Evolutionary conservation across 352 stramenopile species (phyloP), one percentile per base, ranked within the genome.

Genomic region (Phytophthora citricola): DNA sequence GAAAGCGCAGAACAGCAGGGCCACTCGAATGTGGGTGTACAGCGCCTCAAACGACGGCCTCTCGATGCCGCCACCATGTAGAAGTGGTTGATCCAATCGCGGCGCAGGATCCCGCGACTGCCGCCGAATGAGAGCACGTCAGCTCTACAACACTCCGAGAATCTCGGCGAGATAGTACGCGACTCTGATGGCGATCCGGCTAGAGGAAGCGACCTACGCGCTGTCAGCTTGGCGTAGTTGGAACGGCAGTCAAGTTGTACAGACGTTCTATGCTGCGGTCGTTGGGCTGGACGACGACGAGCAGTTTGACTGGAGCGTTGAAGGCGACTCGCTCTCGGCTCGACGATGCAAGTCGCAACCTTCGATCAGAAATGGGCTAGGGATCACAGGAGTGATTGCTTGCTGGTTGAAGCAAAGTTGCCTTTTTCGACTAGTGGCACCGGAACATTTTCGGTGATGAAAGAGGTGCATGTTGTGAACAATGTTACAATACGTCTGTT

Each of bases 281-380:
- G 20, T 41, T 29, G 20, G n/a, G 17, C 20, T 50, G 44, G 22
- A 50, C 44, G 12, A 17, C 43, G 9, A n/a, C 4, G 9, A 17
- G 11, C 27, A 34, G 6, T 8, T 20, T 20, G 17, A 20, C 22
- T 49, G 22, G 43, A 49, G 24, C 45, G 45, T 22, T 52, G 45
- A 52, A 39, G n/a, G 34, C 26, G 39, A 36, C n/a, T 11, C 32
- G 8, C 49, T 14, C 43, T 51, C 11, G 39, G 5, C 51, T 34
- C 43, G 53, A 54, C 54, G 43, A 51, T n/a, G 12, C 29, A 11
- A 15, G 53, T 15, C 22, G 51, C 52, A 57, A 47, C 51, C 36
- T 57, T 68, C 45, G 60, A 43, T 67, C 59, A 62, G 59, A 67
- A 61, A 61, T 67, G 59, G 49, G 50, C 32, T 41, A 38, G 12